phyloP scores from a whole-genome alignment of 495 filamentous ascomycete species.

The Podospora comata region DNA sequence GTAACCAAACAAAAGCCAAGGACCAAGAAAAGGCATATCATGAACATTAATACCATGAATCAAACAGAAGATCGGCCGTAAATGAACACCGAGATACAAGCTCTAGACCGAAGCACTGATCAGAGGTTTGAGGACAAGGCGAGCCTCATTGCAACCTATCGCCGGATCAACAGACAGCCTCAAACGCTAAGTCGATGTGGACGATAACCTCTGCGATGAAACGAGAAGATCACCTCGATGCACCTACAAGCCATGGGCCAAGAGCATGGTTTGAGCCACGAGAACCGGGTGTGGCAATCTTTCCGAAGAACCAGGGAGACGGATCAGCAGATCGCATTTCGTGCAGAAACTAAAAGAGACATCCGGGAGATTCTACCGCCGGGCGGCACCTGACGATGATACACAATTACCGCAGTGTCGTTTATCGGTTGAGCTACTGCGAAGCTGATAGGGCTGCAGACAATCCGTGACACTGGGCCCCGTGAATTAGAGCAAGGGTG shows the following conservation, averaged over 20 bases:
- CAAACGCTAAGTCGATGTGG: not conserved
- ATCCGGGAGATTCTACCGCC: slow-evolving; percentile 6
- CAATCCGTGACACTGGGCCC: slow-evolving; percentile 18
- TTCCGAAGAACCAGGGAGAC: not conserved
- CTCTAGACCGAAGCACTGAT: not conserved
- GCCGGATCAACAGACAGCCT: not conserved
- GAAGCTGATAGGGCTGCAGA: slow-evolving; percentile 33
- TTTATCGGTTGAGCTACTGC: slow-evolving; percentile 6
- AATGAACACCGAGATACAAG: not conserved
- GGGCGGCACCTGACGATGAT: not conserved
- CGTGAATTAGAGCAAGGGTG: slow-evolving; percentile 11
- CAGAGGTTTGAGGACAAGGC: not conserved
- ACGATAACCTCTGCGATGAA: not conserved
- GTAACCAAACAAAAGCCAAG: not conserved
- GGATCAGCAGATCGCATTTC: slow-evolving; percentile 17
- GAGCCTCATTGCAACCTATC: not conserved
- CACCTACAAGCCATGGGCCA: not conserved
- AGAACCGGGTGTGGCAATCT: slow-evolving; percentile 2
- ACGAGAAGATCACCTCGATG: not conserved
- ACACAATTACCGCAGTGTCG: not conserved
- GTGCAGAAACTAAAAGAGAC: slow-evolving; percentile 8
- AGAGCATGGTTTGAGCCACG: slow-evolving; percentile 5
- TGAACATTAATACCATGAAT: not conserved
- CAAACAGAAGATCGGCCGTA: not conserved
- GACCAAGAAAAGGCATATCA: not conserved